Percentiles rank a stretch among this genome's conserved stretches.
These are phyloP conservation scores for Chaetomiaceae sp. DNA, from an alignment of 2,329 filamentous ascomycete genomes.

Conservation along the genomic window DNA sequence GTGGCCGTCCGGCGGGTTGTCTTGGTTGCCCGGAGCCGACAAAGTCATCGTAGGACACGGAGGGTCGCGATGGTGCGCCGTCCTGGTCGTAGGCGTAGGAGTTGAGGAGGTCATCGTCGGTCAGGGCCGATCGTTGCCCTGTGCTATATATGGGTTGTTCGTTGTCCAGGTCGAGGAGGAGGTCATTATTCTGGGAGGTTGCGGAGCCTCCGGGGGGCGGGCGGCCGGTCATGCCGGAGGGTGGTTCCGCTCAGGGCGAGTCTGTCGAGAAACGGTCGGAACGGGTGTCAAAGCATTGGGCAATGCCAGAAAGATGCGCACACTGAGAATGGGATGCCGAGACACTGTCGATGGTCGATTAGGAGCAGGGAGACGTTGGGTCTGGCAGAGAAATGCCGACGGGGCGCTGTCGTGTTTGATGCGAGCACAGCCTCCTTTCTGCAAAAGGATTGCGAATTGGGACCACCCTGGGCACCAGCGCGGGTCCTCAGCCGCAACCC, in stretches of 20 bases:
- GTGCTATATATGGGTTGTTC: conserved; percentile 67
- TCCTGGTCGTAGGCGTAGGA: conserved; percentile 69
- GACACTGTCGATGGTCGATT: background rate
- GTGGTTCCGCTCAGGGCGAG: conserved; percentile 28
- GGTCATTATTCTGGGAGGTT: conserved; percentile 50
- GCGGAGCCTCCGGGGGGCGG: conserved; percentile 49
- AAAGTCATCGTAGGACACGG: conserved; percentile 92
- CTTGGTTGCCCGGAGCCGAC: conserved; percentile 62
- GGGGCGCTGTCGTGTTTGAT: conserved; percentile 10
- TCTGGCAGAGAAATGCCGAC: background rate
- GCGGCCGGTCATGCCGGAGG: conserved; percentile 58
- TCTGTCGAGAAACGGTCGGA: background rate
- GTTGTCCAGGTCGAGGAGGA: conserved; percentile 71
- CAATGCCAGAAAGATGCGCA: background rate
- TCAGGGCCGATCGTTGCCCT: conserved; percentile 63
- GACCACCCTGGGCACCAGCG: conserved; percentile 3
- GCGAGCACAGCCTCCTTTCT: conserved; percentile 23
- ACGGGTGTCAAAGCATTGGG: conserved; percentile 11
- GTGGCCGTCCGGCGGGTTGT: conserved; percentile 43
- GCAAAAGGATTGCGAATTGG: conserved; percentile 15
- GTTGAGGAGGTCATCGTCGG: conserved; percentile 75
- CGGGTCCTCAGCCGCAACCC: conserved; percentile 13
- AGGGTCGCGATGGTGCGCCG: conserved; percentile 65
- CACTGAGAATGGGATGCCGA: background rate
- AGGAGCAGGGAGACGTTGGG: background rate